Evolutionary conservation across 805 yeast species (phyloP), one percentile per base, ranked within the genome.

Genomic region (Ogataea haglerorum): DNA sequence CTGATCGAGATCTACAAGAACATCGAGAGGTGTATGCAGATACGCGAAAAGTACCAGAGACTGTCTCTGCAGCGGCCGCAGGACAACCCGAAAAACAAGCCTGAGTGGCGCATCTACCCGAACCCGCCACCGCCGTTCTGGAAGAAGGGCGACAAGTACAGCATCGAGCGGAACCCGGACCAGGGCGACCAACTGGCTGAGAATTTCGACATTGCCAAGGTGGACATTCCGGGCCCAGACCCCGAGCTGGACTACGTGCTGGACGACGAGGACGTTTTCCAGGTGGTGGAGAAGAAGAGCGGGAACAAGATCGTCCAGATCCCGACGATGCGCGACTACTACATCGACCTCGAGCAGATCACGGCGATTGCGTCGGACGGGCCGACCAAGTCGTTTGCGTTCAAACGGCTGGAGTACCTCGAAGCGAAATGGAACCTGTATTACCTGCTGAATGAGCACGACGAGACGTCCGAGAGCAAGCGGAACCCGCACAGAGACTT

Each of bases 361-460:
- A 74, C 78, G n/a, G 64, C 73, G 10, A 73, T 87, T 34, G 82
- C 95, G 6, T 81, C 93, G 4, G 96, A 90, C 64, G 99, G 99
- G 0, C 99, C 99, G 5, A 79, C 95, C 12, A 93, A 93, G 64
- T 85, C 96, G 12, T 93, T 93, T 72, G 96, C 99, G 0, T 93
- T 88, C 65, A 81, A 91, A 61, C 76, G 99, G 55, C 69, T 93
- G 52, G 95, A 91, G 66, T 95, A 88, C 58, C 70, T 93, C 40
- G 99, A 93, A 61, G 96, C 98, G 19, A 87, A 90, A 59, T 93
- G 98, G 98, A 88, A 90, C 61, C 65, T 93, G 65, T 93, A 91
- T 67, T 77, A 78, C 46, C 65, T 93, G 46, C 70, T 91, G 52
- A 93, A 93, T 59, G 98, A 91, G 58, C 90, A 86, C 60, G 93